phyloP scores from a whole-genome alignment of 768 basidiomycete species.

The Suillus discolor region DNA sequence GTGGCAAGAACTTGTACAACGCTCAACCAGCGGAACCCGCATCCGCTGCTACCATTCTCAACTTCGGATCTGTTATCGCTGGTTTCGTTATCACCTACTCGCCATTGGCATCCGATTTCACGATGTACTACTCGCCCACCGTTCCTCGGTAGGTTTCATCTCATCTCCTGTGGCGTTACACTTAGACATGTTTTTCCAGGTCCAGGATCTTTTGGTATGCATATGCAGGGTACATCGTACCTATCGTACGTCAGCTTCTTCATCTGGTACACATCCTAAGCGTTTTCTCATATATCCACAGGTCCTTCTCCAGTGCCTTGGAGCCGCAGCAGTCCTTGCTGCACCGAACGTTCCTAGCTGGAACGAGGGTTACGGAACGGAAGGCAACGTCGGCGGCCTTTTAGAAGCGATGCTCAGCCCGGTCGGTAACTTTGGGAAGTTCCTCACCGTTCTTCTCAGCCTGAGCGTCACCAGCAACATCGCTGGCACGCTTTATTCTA shows the following conservation, averaged over 20 bases:
- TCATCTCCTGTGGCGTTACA: neutral
- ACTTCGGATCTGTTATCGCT: slow-evolving; percentile 69
- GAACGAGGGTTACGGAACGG: slow-evolving; percentile 52
- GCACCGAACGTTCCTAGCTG: slow-evolving; percentile 58
- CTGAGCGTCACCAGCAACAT: slow-evolving; percentile 80
- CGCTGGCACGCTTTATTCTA: slow-evolving; percentile 81
- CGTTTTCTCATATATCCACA: slow-evolving; percentile 12
- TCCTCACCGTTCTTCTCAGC: slow-evolving; percentile 72
- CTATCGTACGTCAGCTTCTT: slow-evolving; percentile 54
- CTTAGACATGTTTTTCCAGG: slow-evolving; percentile 33
- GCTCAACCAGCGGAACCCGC: slow-evolving; percentile 52
- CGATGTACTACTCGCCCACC: slow-evolving; percentile 63
- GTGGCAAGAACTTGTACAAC: slow-evolving; percentile 66
- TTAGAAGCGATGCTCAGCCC: slow-evolving; percentile 64
- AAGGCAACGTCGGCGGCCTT: slow-evolving; percentile 65
- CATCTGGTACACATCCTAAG: slow-evolving; percentile 6
- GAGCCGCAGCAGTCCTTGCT: slow-evolving; percentile 66
- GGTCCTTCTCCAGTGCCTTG: slow-evolving; percentile 54
- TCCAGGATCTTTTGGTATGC: slow-evolving; percentile 64
- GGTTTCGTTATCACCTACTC: slow-evolving; percentile 74
- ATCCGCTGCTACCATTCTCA: slow-evolving; percentile 54
- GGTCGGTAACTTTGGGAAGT: slow-evolving; percentile 65
- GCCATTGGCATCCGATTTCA: slow-evolving; percentile 70
- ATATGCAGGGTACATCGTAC: slow-evolving; percentile 63
- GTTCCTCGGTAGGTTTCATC: slow-evolving; percentile 53